Base-by-base conservation (phyloP, 192 early-diverging fungal species). In the Rhizoclosmatium globosum region DNA sequence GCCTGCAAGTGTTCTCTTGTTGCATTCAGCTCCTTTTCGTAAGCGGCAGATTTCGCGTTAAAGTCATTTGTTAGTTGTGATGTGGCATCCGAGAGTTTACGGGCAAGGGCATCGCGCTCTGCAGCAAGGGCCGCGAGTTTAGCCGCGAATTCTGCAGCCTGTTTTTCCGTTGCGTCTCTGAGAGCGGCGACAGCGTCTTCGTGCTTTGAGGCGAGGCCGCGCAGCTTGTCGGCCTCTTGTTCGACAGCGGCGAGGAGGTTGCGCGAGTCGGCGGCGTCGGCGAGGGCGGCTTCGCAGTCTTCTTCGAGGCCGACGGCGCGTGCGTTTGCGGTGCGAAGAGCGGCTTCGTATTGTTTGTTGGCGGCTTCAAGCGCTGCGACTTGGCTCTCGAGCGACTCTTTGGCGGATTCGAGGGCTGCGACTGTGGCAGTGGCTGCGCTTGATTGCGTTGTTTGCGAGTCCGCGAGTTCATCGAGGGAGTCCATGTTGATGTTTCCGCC, bases 281-380 rank as follows among this genome's bases (percentile, higher is more conserved):
- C 42, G 71, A 72, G 71, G 38, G 17, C 21, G 50, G 15, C 71
- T 11, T 31, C 31, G 56, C 56, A 57, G n/a, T 57, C 21, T 57
- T 31, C 31, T 31, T 31, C 31, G 31, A 31, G 31, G 31, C 31
- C 31, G 31, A 31, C 31, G 31, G 31, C 31, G 31, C 31, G 31
- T 31, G 31, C 31, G 31, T 31, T 31, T 31, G 31, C 31, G 31
- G 31, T 31, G 31, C 31, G 31, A 31, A 31, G 31, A 31, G 53
- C 53, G 53, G 19, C 11, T 56, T 56, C 53, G 11, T 9, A 15
- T 56, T 56, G 53, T 9, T 9, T n/a, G 53, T 56, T n/a, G 53
- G 9, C 53, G 53, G 11, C 9, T 56, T 56, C 53, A 31, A 31
- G 53, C 53, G 53, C 19, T n/a, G 53, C 53, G 19, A 56, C 53